phyloP scores from a whole-genome alignment of 139 green algal genomes.

The Micromonas pusilla region DNA sequence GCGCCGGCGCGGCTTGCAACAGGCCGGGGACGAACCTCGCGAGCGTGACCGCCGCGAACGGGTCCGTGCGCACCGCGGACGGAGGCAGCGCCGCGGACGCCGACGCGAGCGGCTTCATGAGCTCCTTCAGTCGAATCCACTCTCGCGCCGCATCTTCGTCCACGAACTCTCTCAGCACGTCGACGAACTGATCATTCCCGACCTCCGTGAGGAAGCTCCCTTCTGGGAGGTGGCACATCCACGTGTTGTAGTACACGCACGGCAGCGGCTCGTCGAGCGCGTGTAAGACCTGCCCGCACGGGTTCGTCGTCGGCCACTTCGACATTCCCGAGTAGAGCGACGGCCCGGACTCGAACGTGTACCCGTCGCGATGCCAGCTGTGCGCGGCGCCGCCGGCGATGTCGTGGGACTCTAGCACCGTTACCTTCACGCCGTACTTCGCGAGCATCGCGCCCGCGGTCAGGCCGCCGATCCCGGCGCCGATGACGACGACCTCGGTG shows the following conservation, averaged over 20 bases:
- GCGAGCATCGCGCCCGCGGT: constrained; percentile 69
- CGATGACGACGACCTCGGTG: constrained; percentile 51
- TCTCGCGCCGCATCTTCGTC: constrained; percentile 19
- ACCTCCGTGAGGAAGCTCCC: constrained; percentile 69
- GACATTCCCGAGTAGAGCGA: constrained; percentile 66
- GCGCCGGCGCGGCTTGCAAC: constrained; percentile 29
- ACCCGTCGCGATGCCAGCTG: constrained; percentile 59
- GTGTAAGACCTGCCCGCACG: constrained; percentile 41
- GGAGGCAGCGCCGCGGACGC: constrained; percentile 74
- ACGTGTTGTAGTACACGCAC: constrained; percentile 79
- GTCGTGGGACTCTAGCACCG: constrained; percentile 72
- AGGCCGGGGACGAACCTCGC: constrained; percentile 65
- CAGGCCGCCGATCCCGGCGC: constrained; percentile 74
- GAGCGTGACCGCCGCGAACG: constrained; percentile 57
- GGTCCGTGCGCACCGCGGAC: constrained; percentile 62
- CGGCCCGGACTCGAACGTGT: constrained; percentile 84
- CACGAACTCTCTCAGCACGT: constrained; percentile 33
- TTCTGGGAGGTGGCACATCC: constrained; percentile 91
- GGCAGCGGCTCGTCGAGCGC: constrained; percentile 41
- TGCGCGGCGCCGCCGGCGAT: constrained; percentile 77
- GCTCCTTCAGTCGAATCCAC: constrained; percentile 29
- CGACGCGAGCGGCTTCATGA: constrained; percentile 74
- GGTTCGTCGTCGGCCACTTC: constrained; percentile 27
- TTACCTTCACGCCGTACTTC: constrained; percentile 74
- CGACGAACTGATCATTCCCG: constrained; percentile 47